These are phyloP conservation scores for Lactarius indigo DNA, from an alignment of 768 basidiomycete species.

Conservation along the genomic window DNA sequence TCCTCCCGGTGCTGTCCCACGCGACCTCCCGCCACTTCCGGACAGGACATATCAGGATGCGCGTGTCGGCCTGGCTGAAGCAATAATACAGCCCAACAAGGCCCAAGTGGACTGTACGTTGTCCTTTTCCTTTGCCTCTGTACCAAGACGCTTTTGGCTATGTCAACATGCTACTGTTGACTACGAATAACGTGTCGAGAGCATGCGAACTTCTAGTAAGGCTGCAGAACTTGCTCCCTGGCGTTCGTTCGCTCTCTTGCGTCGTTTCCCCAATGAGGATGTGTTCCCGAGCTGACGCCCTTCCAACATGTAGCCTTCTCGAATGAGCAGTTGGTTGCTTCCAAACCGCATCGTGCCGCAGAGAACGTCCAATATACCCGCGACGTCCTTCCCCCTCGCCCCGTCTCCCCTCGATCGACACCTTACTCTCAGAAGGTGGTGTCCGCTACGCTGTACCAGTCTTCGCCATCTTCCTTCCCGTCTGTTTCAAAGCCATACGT, in stretches of 20 bases:
- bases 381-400: slow-evolving; percentile 16
- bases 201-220: background rate
- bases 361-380: slow-evolving; percentile 4
- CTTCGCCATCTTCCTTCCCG: background rate
- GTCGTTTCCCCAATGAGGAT: background rate
- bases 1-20: background rate
- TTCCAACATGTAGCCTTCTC: slow-evolving; percentile 7
- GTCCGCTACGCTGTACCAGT: slow-evolving; percentile 2
- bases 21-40: background rate
- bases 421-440: background rate
- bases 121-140: background rate
- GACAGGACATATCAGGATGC: slow-evolving; percentile 4
- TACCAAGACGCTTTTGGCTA: background rate
- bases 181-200: background rate
- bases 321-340: background rate
- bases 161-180: background rate
- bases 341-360: background rate
- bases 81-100: slow-evolving; percentile 1
- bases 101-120: slow-evolving; percentile 11
- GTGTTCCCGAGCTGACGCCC: background rate
- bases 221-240: background rate
- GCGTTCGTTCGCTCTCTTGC: background rate
- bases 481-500: slow-evolving; percentile 2
- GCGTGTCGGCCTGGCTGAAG: background rate
- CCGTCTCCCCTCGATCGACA: slow-evolving; percentile 6